Evolutionary conservation across 306 rosid genomes (phyloP).

Genomic region (Acacia melanoxylon): DNA sequence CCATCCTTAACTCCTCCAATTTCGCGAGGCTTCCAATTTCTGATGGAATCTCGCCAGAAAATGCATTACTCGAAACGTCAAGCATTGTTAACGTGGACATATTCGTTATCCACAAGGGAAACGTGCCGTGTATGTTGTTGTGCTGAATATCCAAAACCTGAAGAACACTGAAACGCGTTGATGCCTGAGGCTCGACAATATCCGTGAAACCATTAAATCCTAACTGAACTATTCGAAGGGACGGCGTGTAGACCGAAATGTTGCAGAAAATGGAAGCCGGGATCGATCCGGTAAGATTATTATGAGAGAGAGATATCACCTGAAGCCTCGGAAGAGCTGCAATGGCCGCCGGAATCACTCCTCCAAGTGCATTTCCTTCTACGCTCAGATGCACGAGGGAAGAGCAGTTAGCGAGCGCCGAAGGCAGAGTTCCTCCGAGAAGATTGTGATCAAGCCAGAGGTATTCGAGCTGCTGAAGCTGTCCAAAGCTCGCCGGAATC

Average conservation of each 20-base stretch:
- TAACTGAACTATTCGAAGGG: slow-evolving; percentile 75
- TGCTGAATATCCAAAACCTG: slow-evolving; percentile 74
- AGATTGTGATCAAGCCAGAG: slow-evolving; percentile 88
- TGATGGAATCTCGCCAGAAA: slow-evolving; percentile 64
- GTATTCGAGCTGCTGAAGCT: slow-evolving; percentile 70
- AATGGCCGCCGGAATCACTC: slow-evolving; percentile 84
- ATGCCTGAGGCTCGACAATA: slow-evolving; percentile 50
- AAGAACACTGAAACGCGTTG: slow-evolving; percentile 63
- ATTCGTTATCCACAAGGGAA: slow-evolving; percentile 76
- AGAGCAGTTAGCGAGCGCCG: slow-evolving; percentile 83
- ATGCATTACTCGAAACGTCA: slow-evolving; percentile 68
- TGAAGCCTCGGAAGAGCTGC: slow-evolving; percentile 77
- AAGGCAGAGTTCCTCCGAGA: slow-evolving; percentile 76
- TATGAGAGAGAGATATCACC: slow-evolving; percentile 74
- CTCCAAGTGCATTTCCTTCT: slow-evolving; percentile 73
- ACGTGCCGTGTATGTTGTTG: slow-evolving; percentile 58
- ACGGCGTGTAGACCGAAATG: slow-evolving; percentile 58
- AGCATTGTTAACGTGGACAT: slow-evolving; percentile 51
- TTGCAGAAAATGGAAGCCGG: slow-evolving; percentile 82
- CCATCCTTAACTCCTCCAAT: slow-evolving; percentile 66
- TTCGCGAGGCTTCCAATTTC: slow-evolving; percentile 51
- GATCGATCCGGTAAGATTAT: slow-evolving; percentile 71
- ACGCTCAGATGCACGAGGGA: slow-evolving; percentile 81
- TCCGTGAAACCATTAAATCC: slow-evolving; percentile 82
- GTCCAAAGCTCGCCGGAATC: slow-evolving; percentile 79